Conservation (phyloP, 1,284 basidiomycete genomes). For the Rhodofomes roseus region DNA sequence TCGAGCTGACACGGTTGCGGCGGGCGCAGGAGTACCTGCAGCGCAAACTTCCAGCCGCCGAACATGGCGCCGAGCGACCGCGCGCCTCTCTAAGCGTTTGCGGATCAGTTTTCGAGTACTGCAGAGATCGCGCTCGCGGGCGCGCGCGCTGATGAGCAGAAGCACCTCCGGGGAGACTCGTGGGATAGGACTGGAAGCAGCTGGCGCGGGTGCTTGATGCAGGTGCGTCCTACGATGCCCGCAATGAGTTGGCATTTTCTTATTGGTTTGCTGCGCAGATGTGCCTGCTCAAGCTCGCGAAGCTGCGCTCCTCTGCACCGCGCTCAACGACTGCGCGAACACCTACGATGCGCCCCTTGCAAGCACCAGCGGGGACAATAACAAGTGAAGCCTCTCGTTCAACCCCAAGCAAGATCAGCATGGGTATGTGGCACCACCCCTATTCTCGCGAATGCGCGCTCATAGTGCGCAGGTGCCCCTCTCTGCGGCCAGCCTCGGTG, state of each 20-base stretch:
- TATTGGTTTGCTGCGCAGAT: constrained; percentile 25
- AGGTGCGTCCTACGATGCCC: constrained; percentile 42
- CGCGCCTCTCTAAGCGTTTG: constrained; percentile 84
- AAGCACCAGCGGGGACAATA: constrained; percentile 75
- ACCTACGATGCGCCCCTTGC: constrained; percentile 73
- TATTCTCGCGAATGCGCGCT: background rate
- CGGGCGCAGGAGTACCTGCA: constrained; percentile 72
- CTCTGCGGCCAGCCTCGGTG: constrained; percentile 82
- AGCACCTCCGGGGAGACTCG: constrained; percentile 62
- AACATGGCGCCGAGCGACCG: constrained; percentile 52
- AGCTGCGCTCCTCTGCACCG: constrained; percentile 58
- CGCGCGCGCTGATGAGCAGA: constrained; percentile 79
- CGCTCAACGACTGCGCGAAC: constrained; percentile 77
- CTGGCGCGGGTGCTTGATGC: constrained; percentile 86
- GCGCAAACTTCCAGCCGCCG: constrained; percentile 72
- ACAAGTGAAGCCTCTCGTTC: constrained; percentile 67
- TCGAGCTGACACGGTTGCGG: constrained; percentile 7
- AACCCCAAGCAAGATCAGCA: constrained; percentile 66
- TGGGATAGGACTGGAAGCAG: constrained; percentile 68
- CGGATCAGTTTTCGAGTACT: constrained; percentile 67
- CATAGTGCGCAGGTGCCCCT: constrained; percentile 56
- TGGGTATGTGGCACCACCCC: constrained; percentile 48
- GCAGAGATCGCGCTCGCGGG: constrained; percentile 75
- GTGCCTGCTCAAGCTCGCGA: constrained; percentile 63
- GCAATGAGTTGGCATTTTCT: background rate